Conservation (phyloP, 208 protist species). For the Trichomonas gallinae region DNA sequence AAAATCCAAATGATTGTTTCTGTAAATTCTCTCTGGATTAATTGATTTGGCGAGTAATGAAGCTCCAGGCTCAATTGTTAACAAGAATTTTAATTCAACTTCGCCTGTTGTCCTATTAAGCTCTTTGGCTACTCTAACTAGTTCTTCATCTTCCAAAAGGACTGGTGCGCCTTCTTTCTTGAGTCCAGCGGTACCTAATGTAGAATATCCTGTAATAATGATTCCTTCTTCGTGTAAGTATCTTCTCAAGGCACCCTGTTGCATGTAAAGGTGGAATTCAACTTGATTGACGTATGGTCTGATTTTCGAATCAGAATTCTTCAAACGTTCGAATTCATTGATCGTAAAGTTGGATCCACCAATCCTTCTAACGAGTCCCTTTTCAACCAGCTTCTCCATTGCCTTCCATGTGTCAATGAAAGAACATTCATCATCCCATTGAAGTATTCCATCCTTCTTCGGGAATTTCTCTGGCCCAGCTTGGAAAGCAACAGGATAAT, state of each 20-base stretch:
- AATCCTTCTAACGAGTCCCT: not conserved
- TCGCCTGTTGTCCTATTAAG: not conserved
- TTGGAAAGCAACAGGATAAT: not conserved
- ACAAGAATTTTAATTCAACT: not conserved
- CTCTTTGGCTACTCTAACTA: not conserved
- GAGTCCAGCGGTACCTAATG: constrained; percentile 20
- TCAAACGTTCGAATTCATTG: not conserved
- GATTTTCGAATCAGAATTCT: not conserved
- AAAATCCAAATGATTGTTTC: not conserved
- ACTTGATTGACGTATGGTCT: not conserved
- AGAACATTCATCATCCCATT: not conserved
- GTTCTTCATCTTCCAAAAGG: not conserved
- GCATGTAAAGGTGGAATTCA: constrained; percentile 31
- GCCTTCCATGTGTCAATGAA: not conserved
- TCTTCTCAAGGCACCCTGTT: constrained; percentile 23
- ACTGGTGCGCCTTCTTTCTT: not conserved
- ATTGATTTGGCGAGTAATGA: not conserved
- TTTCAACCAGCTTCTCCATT: not conserved
- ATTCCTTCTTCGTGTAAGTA: constrained; percentile 30
- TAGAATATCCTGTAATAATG: constrained; percentile 32
- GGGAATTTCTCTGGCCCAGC: not conserved
- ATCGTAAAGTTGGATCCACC: not conserved
- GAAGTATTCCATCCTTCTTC: not conserved
- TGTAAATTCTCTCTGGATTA: not conserved
- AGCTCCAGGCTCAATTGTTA: not conserved